Percentiles rank a stretch among this genome's conserved stretches.
Conservation (phyloP, 1,139 yeast species). For the Zygoascus hellenicus region DNA sequence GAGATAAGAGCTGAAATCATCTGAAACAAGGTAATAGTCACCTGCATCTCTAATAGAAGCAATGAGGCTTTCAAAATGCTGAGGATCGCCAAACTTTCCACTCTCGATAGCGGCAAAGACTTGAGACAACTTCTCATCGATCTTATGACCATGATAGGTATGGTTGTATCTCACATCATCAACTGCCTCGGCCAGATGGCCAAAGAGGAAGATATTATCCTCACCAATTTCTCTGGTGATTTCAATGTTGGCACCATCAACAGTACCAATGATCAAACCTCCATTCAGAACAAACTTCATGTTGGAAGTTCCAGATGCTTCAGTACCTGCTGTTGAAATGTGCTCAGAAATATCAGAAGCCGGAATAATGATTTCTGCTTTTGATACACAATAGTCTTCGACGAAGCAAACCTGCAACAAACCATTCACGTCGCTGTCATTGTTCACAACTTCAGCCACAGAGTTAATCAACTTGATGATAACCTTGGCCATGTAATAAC, state of each 20-base stretch:
- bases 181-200: constrained; percentile 83
- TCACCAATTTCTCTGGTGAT: constrained; percentile 91
- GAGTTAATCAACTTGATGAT: constrained; percentile 80
- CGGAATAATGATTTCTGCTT: constrained; percentile 86
- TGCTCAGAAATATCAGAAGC: constrained; percentile 91
- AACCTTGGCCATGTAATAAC: constrained; percentile 90
- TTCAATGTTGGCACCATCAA: constrained; percentile 96
- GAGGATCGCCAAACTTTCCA: constrained; percentile 67
- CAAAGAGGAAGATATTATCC: constrained; percentile 86
- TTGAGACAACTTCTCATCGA: constrained; percentile 48
- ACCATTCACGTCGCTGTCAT: constrained; percentile 67
- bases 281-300: constrained; percentile 95
- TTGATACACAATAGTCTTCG: constrained; percentile 90
- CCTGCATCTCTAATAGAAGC: constrained; percentile 62
- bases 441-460: constrained; percentile 75
- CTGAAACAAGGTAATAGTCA: constrained; percentile 80
- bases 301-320: constrained; percentile 93
- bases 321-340: constrained; percentile 97
- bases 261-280: constrained; percentile 91
- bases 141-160: constrained; percentile 44
- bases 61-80: constrained; percentile 61
- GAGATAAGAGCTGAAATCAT: constrained; percentile 81
- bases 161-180: constrained; percentile 79
- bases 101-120: constrained; percentile 66
- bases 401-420: constrained; percentile 79